Conservation (phyloP, 148 eudicot genomes). For the Nyssa sinensis region DNA sequence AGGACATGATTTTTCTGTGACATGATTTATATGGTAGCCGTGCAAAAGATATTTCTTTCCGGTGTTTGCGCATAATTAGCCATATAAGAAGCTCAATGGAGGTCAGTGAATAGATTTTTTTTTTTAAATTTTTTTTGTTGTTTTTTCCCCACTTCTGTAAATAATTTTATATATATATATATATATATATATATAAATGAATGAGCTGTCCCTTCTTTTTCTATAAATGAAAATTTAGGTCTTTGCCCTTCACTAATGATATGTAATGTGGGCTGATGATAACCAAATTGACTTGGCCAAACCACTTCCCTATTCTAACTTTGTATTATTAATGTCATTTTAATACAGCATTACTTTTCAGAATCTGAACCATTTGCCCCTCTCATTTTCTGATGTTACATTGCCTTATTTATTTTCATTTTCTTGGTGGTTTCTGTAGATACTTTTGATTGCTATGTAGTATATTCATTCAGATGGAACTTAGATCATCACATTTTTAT, state of each 20-base stretch:
- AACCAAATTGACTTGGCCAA: neutral
- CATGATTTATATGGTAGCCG: neutral
- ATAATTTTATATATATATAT: constrained; percentile 20
- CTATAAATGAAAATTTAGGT: neutral
- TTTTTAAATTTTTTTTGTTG: neutral
- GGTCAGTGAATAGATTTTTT: constrained; percentile 8
- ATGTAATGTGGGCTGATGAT: neutral
- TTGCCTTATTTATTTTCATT: too few relatives aligned
- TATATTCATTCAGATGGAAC: too few relatives aligned
- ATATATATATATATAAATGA: constrained; percentile 18
- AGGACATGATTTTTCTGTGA: neutral
- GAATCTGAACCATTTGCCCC: too few relatives aligned
- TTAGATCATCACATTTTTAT: too few relatives aligned
- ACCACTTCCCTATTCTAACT: neutral
- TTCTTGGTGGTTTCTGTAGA: too few relatives aligned
- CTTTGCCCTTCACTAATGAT: neutral
- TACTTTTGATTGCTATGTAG: too few relatives aligned
- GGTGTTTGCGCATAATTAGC: constrained; percentile 9
- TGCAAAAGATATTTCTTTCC: constrained; percentile 9
- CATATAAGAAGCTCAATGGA: constrained; percentile 7
- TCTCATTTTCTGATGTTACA: too few relatives aligned
- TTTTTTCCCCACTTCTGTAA: constrained; percentile 9
- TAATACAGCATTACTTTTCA: neutral
- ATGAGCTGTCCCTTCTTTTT: neutral
- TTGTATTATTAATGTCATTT: neutral